phyloP scores from a whole-genome alignment of 1,284 basidiomycete genomes.

The Takashimella koratensis region DNA sequence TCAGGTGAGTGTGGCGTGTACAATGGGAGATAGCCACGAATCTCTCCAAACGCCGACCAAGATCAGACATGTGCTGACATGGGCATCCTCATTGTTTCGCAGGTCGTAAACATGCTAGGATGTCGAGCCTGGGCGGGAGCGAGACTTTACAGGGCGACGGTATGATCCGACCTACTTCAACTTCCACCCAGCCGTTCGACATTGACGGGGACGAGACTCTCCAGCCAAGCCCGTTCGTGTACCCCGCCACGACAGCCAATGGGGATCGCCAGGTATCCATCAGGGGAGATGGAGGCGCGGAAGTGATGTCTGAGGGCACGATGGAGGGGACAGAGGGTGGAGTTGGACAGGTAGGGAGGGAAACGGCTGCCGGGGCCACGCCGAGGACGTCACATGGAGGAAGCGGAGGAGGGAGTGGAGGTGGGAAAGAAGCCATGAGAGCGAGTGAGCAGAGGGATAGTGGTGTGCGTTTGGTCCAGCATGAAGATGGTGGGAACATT shows the following conservation, averaged over 20 bases:
- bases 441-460: not conserved
- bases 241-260: not conserved
- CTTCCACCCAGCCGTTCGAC: not conserved
- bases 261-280: not conserved
- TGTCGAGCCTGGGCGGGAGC: too few species aligned
- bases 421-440: not conserved
- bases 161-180: too few species aligned
- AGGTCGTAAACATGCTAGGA: too few species aligned
- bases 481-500: not conserved
- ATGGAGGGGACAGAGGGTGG: not conserved
- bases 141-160: too few species aligned
- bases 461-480: not conserved
- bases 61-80: too few species aligned
- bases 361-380: not conserved
- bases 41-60: too few species aligned
- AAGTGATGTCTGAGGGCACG: not conserved
- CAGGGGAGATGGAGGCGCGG: not conserved
- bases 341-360: not conserved
- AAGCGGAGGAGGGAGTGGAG: not conserved
- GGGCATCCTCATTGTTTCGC: too few species aligned
- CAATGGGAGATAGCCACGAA: too few species aligned
- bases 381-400: too few species aligned
- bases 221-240: not conserved
- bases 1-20: not conserved
- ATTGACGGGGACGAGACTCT: not conserved